Percentiles rank a stretch among this genome's conserved stretches.
Conservation (phyloP, 257 asterid species). For the Echites panduratus region DNA sequence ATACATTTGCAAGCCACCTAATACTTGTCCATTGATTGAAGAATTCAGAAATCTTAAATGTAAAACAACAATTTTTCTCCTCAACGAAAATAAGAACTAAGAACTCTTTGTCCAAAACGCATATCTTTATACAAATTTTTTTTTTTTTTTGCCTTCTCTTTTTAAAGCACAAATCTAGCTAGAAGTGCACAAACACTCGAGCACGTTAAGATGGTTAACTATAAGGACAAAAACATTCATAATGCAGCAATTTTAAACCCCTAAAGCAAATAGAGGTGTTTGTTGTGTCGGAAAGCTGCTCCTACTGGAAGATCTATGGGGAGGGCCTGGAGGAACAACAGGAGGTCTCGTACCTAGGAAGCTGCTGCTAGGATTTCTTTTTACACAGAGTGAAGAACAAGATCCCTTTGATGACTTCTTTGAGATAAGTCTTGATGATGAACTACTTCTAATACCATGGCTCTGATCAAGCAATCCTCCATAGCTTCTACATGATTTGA, state of each 20-base stretch:
- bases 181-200: not conserved
- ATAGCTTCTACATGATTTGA: conserved; percentile 48
- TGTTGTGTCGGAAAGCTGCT: conserved; percentile 27
- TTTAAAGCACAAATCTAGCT: not conserved
- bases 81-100: no score
- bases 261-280: conserved; percentile 33
- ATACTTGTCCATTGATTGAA: no score
- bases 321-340: conserved; percentile 18
- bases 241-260: conserved; percentile 6
- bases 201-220: no score
- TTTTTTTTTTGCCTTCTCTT: no score
- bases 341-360: conserved; percentile 32
- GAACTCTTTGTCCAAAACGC: no score
- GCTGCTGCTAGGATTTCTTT: conserved; percentile 26
- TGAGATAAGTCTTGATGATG: conserved; percentile 26
- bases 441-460: conserved; percentile 12
- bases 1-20: no score
- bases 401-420: conserved; percentile 23
- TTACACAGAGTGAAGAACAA: conserved; percentile 25
- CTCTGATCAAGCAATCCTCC: conserved; percentile 24
- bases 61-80: no score
- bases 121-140: no score
- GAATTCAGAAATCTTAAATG: no score
- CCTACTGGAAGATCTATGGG: conserved; percentile 27
- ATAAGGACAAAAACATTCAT: not conserved